These are phyloP conservation scores for Fusarium sp. DNA, from an alignment of 2,329 filamentous ascomycete species.

Conservation along the genomic window DNA sequence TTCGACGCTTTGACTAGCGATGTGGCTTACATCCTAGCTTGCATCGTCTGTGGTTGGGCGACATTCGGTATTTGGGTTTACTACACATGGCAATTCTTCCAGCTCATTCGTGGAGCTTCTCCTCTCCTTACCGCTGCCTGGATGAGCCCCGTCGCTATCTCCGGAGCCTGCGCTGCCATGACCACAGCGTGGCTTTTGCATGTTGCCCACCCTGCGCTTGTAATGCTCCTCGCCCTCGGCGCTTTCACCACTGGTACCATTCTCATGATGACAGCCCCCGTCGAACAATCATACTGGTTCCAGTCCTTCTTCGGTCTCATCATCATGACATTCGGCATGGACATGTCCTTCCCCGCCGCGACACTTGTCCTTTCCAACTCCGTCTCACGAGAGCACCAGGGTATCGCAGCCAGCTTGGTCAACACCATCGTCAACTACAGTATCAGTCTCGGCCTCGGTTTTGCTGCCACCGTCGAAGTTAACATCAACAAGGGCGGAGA, in stretches of 20 bases:
- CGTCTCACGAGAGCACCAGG: constrained; percentile 58
- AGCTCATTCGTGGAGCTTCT: constrained; percentile 54
- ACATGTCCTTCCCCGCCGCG: constrained; percentile 73
- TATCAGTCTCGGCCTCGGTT: constrained; percentile 72
- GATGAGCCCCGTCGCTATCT: constrained; percentile 57
- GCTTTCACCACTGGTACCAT: constrained; percentile 58
- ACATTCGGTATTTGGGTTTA: constrained; percentile 66
- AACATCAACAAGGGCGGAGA: constrained; percentile 47
- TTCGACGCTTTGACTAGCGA: constrained; percentile 59
- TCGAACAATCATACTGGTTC: constrained; percentile 71
- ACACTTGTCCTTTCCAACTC: constrained; percentile 69
- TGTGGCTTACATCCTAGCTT: constrained; percentile 66
- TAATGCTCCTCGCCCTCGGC: constrained; percentile 59
- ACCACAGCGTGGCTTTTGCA: constrained; percentile 57
- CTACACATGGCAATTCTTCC: constrained; percentile 63
- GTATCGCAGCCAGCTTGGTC: constrained; percentile 64
- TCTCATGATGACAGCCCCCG: constrained; percentile 60
- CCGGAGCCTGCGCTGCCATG: constrained; percentile 59
- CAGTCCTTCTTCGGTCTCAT: constrained; percentile 69
- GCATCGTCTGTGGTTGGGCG: constrained; percentile 65
- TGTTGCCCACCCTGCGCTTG: constrained; percentile 45
- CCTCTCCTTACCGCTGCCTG: constrained; percentile 59
- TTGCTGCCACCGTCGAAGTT: constrained; percentile 72
- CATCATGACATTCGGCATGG: constrained; percentile 69
- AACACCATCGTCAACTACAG: constrained; percentile 76